phyloP scores from a whole-genome alignment of 2,329 filamentous ascomycete species.

The Eurotiales sp. region DNA sequence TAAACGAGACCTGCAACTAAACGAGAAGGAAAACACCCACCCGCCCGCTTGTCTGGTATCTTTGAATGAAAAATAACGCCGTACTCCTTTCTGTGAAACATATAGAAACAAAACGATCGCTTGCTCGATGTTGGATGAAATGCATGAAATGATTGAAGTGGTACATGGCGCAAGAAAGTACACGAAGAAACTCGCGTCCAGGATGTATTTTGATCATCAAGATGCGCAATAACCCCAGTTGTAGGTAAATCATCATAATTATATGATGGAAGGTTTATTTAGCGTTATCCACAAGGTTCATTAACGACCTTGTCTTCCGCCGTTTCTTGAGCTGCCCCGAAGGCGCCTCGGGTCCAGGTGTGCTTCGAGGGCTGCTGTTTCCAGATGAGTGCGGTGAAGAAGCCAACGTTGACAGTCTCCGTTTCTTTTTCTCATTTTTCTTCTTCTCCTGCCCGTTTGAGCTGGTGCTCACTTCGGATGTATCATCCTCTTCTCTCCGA shows the following conservation, averaged over 20 bases:
- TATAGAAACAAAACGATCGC: too few species aligned
- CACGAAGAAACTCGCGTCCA: too few species aligned
- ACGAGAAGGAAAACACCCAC: too few species aligned
- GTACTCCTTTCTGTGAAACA: too few species aligned
- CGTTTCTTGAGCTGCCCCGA: background rate
- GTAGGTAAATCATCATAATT: background rate
- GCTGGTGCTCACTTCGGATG: background rate
- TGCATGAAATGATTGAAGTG: too few species aligned
- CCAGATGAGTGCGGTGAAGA: background rate
- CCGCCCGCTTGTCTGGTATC: too few species aligned
- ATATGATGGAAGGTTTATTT: background rate
- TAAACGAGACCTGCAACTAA: too few species aligned
- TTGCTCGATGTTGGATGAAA: too few species aligned
- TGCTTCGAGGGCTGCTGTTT: background rate
- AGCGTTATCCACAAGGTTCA: background rate
- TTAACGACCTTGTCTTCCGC: background rate
- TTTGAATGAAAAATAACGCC: too few species aligned
- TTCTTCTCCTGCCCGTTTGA: constrained; percentile 7
- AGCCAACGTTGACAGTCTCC: background rate
- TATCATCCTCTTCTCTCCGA: background rate
- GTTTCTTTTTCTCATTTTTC: constrained; percentile 13
- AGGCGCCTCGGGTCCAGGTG: background rate
- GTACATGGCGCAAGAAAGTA: too few species aligned
- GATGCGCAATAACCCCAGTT: too few species aligned
- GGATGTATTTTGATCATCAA: too few species aligned